Evolutionary conservation across 495 filamentous ascomycete genomes (phyloP).

Genomic region (Xylaria bambusicola): DNA sequence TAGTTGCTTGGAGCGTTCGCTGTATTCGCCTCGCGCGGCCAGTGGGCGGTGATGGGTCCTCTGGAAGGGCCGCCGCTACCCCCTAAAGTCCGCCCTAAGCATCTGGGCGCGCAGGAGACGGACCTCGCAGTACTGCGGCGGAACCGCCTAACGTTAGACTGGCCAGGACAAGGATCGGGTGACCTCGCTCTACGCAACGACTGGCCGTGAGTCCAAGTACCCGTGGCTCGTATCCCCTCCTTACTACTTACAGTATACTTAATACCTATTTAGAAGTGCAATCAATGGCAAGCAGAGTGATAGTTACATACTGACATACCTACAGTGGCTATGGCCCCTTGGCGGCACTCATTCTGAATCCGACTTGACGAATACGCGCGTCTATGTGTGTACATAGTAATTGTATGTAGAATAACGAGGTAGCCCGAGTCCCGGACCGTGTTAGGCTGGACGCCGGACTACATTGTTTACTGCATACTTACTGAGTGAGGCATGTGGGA

Average conservation of each 20-base stretch:
- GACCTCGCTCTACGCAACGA: conserved; percentile 17
- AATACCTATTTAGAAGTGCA: neutral
- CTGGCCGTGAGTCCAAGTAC: conserved; percentile 4
- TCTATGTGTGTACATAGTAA: conserved; percentile 14
- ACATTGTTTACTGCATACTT: conserved; percentile 5
- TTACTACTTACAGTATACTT: too few relatives aligned
- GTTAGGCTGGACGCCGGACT: neutral
- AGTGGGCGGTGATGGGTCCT: neutral
- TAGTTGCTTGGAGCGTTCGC: conserved; percentile 8
- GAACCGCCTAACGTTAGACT: conserved; percentile 11
- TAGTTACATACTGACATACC: too few relatives aligned
- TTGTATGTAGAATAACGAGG: neutral
- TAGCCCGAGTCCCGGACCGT: conserved; percentile 6
- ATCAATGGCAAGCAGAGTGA: too few relatives aligned
- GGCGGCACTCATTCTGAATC: neutral
- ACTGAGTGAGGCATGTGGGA: too few relatives aligned
- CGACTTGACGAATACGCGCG: neutral
- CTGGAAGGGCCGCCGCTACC: conserved; percentile 3
- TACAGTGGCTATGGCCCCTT: neutral
- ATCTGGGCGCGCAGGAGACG: conserved; percentile 8
- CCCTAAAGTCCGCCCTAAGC: neutral
- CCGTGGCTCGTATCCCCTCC: neutral
- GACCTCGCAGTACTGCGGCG: conserved; percentile 13
- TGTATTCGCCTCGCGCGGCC: conserved; percentile 8
- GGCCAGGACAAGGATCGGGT: conserved; percentile 15